phyloP scores from a whole-genome alignment of 2,329 filamentous ascomycete species.

The Epichloe scottii region DNA sequence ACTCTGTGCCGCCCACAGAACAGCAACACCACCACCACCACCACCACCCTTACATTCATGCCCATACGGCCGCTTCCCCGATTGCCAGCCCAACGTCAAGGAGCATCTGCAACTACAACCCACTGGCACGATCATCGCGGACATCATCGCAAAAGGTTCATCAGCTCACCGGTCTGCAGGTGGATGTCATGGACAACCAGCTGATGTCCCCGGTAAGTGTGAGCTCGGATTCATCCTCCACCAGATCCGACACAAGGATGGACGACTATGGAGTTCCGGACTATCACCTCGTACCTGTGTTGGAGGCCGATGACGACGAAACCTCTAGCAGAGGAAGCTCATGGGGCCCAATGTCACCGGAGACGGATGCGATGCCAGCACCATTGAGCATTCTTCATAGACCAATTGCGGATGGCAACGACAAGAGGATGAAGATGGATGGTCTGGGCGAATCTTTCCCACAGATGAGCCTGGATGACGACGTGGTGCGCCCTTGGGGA shows the following conservation, averaged over 20 bases:
- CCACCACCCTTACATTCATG: neutral
- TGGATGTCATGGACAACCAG: constrained; percentile 15
- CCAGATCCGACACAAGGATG: neutral
- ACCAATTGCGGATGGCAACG: constrained; percentile 3
- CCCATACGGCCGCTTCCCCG: neutral
- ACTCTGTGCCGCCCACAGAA: neutral
- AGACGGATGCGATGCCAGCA: constrained; percentile 3
- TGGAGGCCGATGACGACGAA: constrained; percentile 10
- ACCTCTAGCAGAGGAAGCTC: constrained; percentile 12
- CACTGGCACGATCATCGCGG: constrained; percentile 2
- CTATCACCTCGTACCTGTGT: constrained; percentile 7
- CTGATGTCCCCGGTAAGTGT: neutral
- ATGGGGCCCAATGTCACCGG: constrained; percentile 11
- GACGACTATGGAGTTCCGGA: constrained; percentile 1
- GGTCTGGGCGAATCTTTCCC: neutral
- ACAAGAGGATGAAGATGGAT: constrained; percentile 3
- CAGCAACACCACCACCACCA: neutral
- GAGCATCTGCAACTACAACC: neutral
- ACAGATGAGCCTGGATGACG: constrained; percentile 4
- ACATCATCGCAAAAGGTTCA: constrained; percentile 27
- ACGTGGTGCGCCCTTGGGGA: constrained; percentile 8
- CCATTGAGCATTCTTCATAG: constrained; percentile 5
- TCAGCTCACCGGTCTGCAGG: constrained; percentile 28
- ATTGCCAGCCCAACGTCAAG: neutral
- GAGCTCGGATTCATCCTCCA: constrained; percentile 6